A percentile compares a stretch with the other conserved stretches of the same genome.
Conservation (phyloP, 2,329 filamentous ascomycete genomes). For the Diaporthe batatas region DNA sequence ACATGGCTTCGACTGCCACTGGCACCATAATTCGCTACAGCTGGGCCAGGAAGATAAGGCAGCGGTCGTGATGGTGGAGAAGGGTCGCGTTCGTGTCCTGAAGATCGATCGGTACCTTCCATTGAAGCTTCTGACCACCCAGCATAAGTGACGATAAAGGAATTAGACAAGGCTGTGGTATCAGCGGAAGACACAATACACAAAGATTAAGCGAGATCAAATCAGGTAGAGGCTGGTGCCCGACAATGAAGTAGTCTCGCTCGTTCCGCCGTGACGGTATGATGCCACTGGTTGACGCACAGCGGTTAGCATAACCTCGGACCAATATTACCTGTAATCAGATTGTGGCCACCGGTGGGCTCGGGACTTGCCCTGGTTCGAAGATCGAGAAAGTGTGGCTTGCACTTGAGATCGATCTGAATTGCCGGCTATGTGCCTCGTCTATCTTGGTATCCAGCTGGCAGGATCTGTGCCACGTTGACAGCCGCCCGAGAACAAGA, state of each 20-base stretch:
- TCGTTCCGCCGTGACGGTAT: conserved; percentile 1
- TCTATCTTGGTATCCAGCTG: conserved; percentile 37
- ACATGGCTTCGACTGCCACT: conserved; percentile 2
- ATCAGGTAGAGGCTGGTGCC: conserved; percentile 1
- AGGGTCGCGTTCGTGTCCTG: conserved; percentile 10
- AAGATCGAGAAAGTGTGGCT: background rate
- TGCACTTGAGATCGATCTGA: conserved; percentile 28
- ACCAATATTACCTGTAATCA: background rate
- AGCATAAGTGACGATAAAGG: background rate
- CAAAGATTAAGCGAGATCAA: conserved; percentile 24
- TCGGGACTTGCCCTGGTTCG: background rate
- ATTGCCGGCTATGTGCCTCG: conserved; percentile 22
- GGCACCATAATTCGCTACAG: background rate
- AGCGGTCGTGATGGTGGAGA: conserved; percentile 24
- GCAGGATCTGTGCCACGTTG: conserved; percentile 34
- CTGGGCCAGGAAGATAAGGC: background rate
- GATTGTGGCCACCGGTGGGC: background rate
- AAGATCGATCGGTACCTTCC: conserved; percentile 29
- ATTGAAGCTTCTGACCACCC: conserved; percentile 14
- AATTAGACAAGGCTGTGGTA: background rate
- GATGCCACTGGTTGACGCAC: conserved; percentile 8
- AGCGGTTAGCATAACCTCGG: background rate
- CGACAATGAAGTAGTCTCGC: conserved; percentile 5
- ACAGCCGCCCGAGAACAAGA: conserved; percentile 29
- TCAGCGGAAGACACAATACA: conserved; percentile 13